phyloP scores from a whole-genome alignment of 495 filamentous ascomycete genomes.

The Aspergillus sparsus region DNA sequence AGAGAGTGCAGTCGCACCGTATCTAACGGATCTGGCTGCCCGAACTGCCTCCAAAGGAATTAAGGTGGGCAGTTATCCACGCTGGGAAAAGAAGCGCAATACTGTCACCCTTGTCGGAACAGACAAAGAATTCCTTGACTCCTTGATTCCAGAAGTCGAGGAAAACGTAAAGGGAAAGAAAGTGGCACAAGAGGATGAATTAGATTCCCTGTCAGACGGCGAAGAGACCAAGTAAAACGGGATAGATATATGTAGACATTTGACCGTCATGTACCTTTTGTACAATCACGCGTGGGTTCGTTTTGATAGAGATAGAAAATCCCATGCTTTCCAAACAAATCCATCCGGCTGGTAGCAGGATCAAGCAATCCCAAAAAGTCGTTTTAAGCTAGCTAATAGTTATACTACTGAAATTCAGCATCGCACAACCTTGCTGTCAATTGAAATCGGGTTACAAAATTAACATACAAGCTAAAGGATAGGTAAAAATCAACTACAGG shows the following conservation, averaged over 20 bases:
- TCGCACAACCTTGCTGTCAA: too few species aligned
- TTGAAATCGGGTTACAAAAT: too few species aligned
- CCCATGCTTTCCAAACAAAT: too few species aligned
- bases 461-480: too few species aligned
- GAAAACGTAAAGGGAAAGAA: conserved; percentile 57
- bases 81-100: conserved; percentile 86
- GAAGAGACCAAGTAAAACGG: conserved; percentile 25
- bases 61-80: conserved; percentile 95
- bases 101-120: conserved; percentile 87
- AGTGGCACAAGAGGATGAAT: conserved; percentile 60
- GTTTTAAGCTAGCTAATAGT: too few species aligned
- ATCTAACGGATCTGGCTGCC: conserved; percentile 74
- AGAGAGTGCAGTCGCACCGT: conserved; percentile 82
- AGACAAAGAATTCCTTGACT: conserved; percentile 63
- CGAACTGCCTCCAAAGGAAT: conserved; percentile 70
- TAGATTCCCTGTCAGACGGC: conserved; percentile 46
- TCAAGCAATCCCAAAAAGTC: too few species aligned
- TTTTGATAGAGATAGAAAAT: background rate
- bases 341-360: too few species aligned
- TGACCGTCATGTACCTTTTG: conserved; percentile 12
- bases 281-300: background rate
- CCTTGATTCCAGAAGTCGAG: conserved; percentile 62
- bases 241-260: conserved; percentile 24
- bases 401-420: background rate
- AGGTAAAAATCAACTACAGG: background rate